Base-by-base conservation (phyloP, 1,139 yeast species). In the Eremothecium cymbalariae region DNA sequence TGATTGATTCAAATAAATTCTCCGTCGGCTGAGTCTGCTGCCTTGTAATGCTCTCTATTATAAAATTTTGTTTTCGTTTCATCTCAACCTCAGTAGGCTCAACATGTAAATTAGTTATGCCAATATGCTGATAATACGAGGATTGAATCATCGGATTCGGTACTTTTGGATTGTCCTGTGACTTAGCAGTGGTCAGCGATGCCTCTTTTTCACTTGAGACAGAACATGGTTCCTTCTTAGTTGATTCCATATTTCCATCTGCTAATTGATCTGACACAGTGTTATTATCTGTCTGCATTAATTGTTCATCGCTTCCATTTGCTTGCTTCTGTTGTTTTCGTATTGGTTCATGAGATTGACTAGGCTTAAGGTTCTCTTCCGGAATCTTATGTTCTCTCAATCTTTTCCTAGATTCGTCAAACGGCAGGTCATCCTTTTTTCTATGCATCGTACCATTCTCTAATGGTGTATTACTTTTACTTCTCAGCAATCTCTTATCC, bases 61-160 rank as follows among this genome's bases (percentile, higher is more conserved):
- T 17, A 28, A 35, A 28, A 25, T 43, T 25, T 29, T 36, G 25
- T 18, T 28, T 28, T 22, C 32, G 13, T 8, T 41, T 37, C 2
- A 33, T 28, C 9, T 37, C 37, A 3, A 48, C 41, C 5, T 48
- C 47, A 2, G 53, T 48, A 14, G 50, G 44, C 22, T 40, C 35
- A 4, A 43, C 42, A 22, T 45, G 45, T 14, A 42, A 25, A 16
- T 31, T 25, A 11, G 32, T 30, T 6, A 34, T 31, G 15, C 31
- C 38, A n/a, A 31, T 18, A 16, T 23, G 13, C 11, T 34, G 37
- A 15, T 30, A 11, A 34, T 25, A 34, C 4, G 34, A 17, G n/a
- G 12, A 7, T 8, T 25, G 18, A 15, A 30, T 17, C 23, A 27
- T 17, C 12, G 24, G 28, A n/a, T 14, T 14, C 12, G 17, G 28